A percentile compares a stretch with the other conserved stretches of the same genome.
These are phyloP conservation scores for Tanozyma kutaoensis DNA, from an alignment of 805 yeast genomes.

Conservation along the genomic window DNA sequence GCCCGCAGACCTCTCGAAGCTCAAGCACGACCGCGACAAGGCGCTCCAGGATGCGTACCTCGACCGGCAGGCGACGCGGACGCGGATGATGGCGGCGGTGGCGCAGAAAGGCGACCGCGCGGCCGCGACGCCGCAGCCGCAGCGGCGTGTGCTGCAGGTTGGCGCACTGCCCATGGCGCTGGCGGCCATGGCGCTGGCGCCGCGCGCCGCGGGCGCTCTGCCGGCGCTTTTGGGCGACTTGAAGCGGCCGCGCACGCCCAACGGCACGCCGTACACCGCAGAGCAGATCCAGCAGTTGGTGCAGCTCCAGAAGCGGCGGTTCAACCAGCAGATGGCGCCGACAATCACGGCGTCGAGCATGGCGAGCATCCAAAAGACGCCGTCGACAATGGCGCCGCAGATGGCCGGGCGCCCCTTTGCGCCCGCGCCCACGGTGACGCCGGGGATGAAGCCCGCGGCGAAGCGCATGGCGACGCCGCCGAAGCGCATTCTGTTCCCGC, in stretches of 20 bases:
- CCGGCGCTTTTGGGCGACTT: constrained; percentile 5
- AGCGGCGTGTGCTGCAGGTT: too few relatives aligned
- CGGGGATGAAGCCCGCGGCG: background rate
- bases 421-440: constrained; percentile 1
- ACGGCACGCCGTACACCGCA: constrained; percentile 43
- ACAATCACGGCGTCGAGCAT: too few relatives aligned
- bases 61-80: constrained; percentile 29
- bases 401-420: background rate
- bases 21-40: constrained; percentile 79
- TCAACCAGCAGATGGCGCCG: constrained; percentile 33
- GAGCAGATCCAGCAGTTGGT: constrained; percentile 49
- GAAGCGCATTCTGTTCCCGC: constrained; percentile 32
- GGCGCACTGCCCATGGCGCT: too few relatives aligned
- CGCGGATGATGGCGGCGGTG: constrained; percentile 29
- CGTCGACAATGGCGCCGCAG: background rate
- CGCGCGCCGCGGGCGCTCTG: too few relatives aligned
- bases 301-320: constrained; percentile 36
- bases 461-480: constrained; percentile 2
- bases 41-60: constrained; percentile 66
- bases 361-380: constrained; percentile 11
- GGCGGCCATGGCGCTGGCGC: too few relatives aligned
- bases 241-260: constrained; percentile 33
- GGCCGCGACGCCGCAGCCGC: too few relatives aligned
- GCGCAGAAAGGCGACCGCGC: constrained; percentile 13
- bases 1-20: constrained; percentile 71